Evolutionary conservation across 2,329 filamentous ascomycete species (phyloP).

Genomic region (Alternaria infectoria): DNA sequence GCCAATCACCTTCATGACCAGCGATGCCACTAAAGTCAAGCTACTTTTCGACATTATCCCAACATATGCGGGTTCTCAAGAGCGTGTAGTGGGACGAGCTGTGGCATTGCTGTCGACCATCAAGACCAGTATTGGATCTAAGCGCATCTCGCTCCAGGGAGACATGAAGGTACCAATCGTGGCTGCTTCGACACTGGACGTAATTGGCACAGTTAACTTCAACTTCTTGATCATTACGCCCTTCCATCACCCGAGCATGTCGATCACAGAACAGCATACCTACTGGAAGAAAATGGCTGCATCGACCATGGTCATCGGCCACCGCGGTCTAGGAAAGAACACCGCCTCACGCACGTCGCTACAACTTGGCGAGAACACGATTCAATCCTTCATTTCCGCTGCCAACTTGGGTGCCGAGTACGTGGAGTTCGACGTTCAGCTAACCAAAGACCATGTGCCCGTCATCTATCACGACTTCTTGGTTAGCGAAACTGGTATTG

Average conservation of each 20-base stretch:
- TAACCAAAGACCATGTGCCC: conserved; percentile 98
- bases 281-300: conserved; percentile 96
- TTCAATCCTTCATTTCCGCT: conserved; percentile 94
- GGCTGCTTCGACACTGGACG: conserved; percentile 78
- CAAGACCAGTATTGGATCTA: conserved; percentile 79
- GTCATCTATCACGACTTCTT: conserved; percentile 99
- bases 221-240: conserved; percentile 96
- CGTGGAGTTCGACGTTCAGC: conserved; percentile 84
- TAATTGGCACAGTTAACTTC: conserved; percentile 95
- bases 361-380: conserved; percentile 94
- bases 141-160: conserved; percentile 89
- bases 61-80: conserved; percentile 83
- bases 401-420: conserved; percentile 85
- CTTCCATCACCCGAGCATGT: conserved; percentile 93
- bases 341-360: conserved; percentile 80
- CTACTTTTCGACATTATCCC: conserved; percentile 93
- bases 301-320: conserved; percentile 81
- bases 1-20: conserved; percentile 86
- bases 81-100: conserved; percentile 84
- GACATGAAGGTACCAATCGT: conserved; percentile 93
- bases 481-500: conserved; percentile 95
- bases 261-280: conserved; percentile 85
- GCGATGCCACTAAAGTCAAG: conserved; percentile 80
- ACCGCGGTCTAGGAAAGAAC: conserved; percentile 85
- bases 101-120: conserved; percentile 88